These are phyloP conservation scores for Edaphochlamys debaryana DNA, from an alignment of 139 green algal species.

Conservation along the genomic window DNA sequence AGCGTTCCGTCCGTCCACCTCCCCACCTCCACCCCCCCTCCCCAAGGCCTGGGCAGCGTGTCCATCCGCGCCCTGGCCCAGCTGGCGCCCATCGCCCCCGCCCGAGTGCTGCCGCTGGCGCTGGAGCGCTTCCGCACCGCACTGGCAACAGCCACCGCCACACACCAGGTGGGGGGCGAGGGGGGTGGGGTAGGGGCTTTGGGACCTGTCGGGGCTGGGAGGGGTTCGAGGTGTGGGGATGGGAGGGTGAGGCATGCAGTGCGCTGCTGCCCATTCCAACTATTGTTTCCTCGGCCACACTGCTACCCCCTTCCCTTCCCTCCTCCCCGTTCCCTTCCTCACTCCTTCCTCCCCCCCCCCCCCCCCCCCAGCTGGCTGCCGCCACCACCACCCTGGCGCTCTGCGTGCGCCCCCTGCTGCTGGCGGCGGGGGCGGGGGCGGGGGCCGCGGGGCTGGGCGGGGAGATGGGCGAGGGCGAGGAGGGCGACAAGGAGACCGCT, in stretches of 20 bases:
- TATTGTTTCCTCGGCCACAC: too few relatives aligned
- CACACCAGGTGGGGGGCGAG: too few relatives aligned
- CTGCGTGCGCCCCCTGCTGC: slow-evolving; percentile 84
- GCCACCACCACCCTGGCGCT: slow-evolving; percentile 71
- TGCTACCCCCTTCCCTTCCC: too few relatives aligned
- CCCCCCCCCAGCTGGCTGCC: slow-evolving; percentile 75
- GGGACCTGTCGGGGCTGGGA: too few relatives aligned
- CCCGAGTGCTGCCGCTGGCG: slow-evolving; percentile 81
- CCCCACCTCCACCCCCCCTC: not conserved
- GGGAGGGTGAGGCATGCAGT: too few relatives aligned
- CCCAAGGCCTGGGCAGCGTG: slow-evolving; percentile 22
- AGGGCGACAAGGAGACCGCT: slow-evolving; percentile 3
- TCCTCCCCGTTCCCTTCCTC: too few relatives aligned
- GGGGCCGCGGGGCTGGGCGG: not conserved
- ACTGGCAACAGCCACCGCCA: slow-evolving; percentile 77
- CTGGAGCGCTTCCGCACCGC: slow-evolving; percentile 76
- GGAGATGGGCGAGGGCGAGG: not conserved
- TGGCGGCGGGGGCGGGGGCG: slow-evolving; percentile 53
- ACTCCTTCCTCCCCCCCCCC: too few relatives aligned
- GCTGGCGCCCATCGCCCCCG: slow-evolving; percentile 78
- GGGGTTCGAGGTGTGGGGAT: too few relatives aligned
- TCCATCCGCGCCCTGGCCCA: slow-evolving; percentile 58
- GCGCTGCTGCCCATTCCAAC: too few relatives aligned
- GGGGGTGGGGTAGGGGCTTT: too few relatives aligned
- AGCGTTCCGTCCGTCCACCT: too few relatives aligned